Evolutionary conservation across 768 basidiomycete genomes (phyloP).

Genomic region (Podaxis carcinomalis): DNA sequence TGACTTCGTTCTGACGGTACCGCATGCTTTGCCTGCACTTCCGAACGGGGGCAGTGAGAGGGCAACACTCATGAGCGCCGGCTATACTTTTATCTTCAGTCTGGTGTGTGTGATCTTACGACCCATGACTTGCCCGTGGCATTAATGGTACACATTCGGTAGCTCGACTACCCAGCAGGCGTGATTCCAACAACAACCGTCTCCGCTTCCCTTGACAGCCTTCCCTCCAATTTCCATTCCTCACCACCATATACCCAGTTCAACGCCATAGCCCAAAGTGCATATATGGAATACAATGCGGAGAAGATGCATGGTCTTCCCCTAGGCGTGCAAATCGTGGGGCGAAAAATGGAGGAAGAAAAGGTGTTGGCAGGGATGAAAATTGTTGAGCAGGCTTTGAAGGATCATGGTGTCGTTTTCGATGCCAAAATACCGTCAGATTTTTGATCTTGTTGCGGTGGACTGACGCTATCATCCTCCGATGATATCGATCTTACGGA

Average conservation of each 20-base stretch:
- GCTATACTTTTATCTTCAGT: conserved; percentile 67
- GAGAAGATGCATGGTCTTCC: conserved; percentile 66
- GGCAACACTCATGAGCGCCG: conserved; percentile 54
- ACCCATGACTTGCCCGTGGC: neutral
- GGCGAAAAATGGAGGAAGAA: conserved; percentile 65
- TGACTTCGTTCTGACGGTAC: conserved; percentile 62
- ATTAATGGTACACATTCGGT: neutral
- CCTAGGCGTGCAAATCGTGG: conserved; percentile 62
- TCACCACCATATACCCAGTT: conserved; percentile 27
- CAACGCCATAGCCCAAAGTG: conserved; percentile 31
- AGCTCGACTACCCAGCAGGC: conserved; percentile 57
- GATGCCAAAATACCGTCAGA: neutral
- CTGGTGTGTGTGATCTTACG: conserved; percentile 39
- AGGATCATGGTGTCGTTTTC: neutral
- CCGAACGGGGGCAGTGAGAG: conserved; percentile 46
- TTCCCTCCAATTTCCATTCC: conserved; percentile 29
- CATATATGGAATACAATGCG: conserved; percentile 51
- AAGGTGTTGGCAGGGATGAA: conserved; percentile 69
- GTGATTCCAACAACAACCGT: conserved; percentile 58
- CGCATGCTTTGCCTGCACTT: conserved; percentile 58
- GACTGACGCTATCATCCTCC: neutral
- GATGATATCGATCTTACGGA: neutral
- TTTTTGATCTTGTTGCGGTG: neutral
- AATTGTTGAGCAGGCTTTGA: conserved; percentile 38
- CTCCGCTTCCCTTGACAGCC: conserved; percentile 29